Evolutionary conservation across 768 basidiomycete species (phyloP), one percentile per base, ranked within the genome.

Genomic region (Coprinellus micaceus): DNA sequence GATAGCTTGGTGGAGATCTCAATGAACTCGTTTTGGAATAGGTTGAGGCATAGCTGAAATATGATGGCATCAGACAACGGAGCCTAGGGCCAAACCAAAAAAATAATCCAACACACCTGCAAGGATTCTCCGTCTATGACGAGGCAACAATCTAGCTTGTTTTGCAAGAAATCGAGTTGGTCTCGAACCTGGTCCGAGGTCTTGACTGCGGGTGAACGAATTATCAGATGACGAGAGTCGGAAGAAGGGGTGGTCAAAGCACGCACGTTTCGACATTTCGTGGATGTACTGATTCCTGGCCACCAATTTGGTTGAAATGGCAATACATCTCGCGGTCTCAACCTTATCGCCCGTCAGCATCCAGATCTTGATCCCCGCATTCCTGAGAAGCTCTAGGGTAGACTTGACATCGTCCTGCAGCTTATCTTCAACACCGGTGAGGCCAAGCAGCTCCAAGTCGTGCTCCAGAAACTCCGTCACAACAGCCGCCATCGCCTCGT

Each of bases 321-420:
- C 95, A 66, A 99, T 99, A 71, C 94, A 96, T 36, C 95, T 88
- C 4, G 97, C 97, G 2, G 97, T 99, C 77, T 99, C 97, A 49
- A 98, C 93, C 76, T 98, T 99, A 72, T 99, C 97, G 1, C 97
- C 96, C 0, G 97, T 99, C 64, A 98, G 77, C 97, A 98, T 98
- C 97, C 97, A 99, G 57, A 99, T 98, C 80, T 91, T 97, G 72
- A 99, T 86, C 3, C 96, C 96, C 0, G 96, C 97, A 68, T 98
- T 98, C 61, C 95, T 77, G 60, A 99, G 70, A 52, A 98, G 67
- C 72, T 98, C 97, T 56, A 99, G 73, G 2, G 97, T 97, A 44
- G 87, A 83, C 69, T 91, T 94, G 64, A 99, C 96, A 22, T 96
- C 95, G 58, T 98, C 97, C 66, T 99, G 97, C 57, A 99, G 73